Conservation (phyloP, 495 filamentous ascomycete genomes). For the Annulohypoxylon moriforme region DNA sequence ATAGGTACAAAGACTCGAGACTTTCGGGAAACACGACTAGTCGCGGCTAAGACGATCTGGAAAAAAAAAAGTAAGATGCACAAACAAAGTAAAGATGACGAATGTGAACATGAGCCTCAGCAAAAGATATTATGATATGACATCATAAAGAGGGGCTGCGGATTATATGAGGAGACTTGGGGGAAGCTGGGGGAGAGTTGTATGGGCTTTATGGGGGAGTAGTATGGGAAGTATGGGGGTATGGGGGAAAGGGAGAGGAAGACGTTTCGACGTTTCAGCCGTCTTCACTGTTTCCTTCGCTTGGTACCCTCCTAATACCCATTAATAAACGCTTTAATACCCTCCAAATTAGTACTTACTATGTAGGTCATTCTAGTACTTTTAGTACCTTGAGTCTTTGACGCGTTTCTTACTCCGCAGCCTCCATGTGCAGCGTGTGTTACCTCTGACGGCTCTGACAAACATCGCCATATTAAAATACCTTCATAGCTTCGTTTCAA, state of each 20-base stretch:
- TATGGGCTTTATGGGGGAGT: conserved; percentile 12
- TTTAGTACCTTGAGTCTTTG: too few species aligned
- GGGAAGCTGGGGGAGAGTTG: conserved; percentile 7
- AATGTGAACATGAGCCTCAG: conserved; percentile 32
- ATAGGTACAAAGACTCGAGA: conserved; percentile 27
- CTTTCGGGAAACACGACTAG: background rate
- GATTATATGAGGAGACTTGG: conserved; percentile 21
- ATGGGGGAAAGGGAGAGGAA: too few species aligned
- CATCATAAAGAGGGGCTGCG: conserved; percentile 38
- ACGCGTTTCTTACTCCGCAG: background rate
- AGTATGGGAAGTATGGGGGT: conserved; percentile 3
- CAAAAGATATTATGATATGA: conserved; percentile 25
- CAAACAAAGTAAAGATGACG: conserved; percentile 32
- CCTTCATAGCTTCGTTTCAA: too few species aligned
- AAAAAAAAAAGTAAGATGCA: conserved; percentile 14
- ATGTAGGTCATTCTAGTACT: background rate
- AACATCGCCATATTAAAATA: background rate
- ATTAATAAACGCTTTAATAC: background rate
- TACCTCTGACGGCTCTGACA: background rate
- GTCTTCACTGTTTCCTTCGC: conserved; percentile 22
- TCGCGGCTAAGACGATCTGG: conserved; percentile 8
- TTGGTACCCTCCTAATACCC: conserved; percentile 19
- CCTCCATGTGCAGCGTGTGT: too few species aligned
- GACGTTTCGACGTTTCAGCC: too few species aligned
- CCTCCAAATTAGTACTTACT: background rate